Conservation (phyloP, 179 eudicot species). For the Drosera spatulata region DNA sequence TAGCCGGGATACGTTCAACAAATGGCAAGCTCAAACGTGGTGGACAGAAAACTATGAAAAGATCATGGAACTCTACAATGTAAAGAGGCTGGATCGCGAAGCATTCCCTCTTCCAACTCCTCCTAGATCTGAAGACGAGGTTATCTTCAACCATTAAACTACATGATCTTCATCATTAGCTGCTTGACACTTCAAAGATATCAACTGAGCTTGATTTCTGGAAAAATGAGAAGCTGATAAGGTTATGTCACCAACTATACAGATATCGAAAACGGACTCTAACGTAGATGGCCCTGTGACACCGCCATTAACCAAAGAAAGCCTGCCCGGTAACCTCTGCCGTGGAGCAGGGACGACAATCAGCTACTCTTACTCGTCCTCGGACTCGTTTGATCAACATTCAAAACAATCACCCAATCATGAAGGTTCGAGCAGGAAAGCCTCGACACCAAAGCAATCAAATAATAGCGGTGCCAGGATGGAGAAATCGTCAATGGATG, state of each 20-base stretch:
- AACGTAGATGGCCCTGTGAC: conserved; percentile 54
- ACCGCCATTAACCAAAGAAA: conserved; percentile 66
- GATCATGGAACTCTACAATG: conserved; percentile 92
- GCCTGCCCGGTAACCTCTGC: conserved; percentile 49
- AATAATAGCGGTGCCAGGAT: conserved; percentile 72
- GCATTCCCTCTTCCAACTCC: conserved; percentile 83
- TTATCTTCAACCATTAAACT: conserved; percentile 15
- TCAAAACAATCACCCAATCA: conserved; percentile 38
- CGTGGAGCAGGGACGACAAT: conserved; percentile 32
- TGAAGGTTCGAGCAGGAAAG: conserved; percentile 50
- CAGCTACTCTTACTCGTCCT: conserved; percentile 56
- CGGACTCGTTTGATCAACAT: conserved; percentile 71
- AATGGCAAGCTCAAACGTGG: conserved; percentile 96
- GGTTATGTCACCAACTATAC: conserved; percentile 3
- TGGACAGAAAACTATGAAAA: conserved; percentile 92
- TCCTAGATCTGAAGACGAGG: conserved; percentile 73
- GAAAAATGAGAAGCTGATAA: neutral
- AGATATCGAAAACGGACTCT: conserved; percentile 57
- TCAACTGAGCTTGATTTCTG: neutral
- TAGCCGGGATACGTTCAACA: conserved; percentile 84
- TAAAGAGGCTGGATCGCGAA: conserved; percentile 71
- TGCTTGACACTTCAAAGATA: neutral
- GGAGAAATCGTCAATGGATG: conserved; percentile 72
- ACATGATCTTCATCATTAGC: neutral
- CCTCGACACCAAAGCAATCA: conserved; percentile 76